Percentiles rank a stretch among this genome's conserved stretches.
phyloP scores from a whole-genome alignment of 1,284 basidiomycete genomes.

The Ganoderma leucocontextum region DNA sequence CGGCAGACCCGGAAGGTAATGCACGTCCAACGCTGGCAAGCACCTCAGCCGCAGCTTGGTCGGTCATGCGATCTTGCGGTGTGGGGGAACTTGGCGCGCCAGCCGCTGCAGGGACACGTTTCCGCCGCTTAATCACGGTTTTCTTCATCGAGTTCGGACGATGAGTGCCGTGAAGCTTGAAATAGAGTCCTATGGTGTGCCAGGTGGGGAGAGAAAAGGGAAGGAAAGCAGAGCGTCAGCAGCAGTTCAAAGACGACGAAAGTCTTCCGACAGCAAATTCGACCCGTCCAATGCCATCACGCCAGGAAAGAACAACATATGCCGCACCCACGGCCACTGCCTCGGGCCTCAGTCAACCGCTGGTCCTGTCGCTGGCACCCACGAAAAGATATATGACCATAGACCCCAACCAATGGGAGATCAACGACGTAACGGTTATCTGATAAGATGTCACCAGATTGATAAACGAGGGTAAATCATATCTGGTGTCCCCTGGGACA shows the following conservation, averaged over 20 bases:
- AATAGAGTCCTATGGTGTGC: slow-evolving; percentile 82
- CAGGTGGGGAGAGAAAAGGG: slow-evolving; percentile 26
- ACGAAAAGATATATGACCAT: slow-evolving; percentile 23
- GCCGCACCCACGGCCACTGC: slow-evolving; percentile 12
- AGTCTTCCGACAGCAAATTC: slow-evolving; percentile 16
- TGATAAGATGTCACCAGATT: slow-evolving; percentile 33
- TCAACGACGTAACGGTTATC: slow-evolving; percentile 28
- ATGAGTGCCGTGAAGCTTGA: slow-evolving; percentile 97
- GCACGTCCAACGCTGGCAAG: slow-evolving; percentile 80
- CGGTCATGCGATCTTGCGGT: slow-evolving; percentile 64
- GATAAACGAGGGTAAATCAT: slow-evolving; percentile 25
- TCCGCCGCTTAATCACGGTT: slow-evolving; percentile 97
- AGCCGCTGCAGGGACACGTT: slow-evolving; percentile 87
- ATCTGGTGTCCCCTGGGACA: slow-evolving; percentile 14
- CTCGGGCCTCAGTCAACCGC: slow-evolving; percentile 22
- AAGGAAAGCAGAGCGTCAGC: slow-evolving; percentile 28
- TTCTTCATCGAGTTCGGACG: slow-evolving; percentile 99
- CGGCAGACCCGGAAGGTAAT: slow-evolving; percentile 46
- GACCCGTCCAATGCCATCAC: slow-evolving; percentile 2
- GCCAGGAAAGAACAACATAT: slow-evolving; percentile 12
- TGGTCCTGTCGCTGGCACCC: slow-evolving; percentile 24
- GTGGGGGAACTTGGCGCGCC: slow-evolving; percentile 45
- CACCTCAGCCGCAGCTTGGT: slow-evolving; percentile 85
- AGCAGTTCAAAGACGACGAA: slow-evolving; percentile 15
- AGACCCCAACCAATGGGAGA: slow-evolving; percentile 27